These are phyloP conservation scores for Talaromyces sp. DNA, from an alignment of 2,329 filamentous ascomycete genomes.

Conservation along the genomic window DNA sequence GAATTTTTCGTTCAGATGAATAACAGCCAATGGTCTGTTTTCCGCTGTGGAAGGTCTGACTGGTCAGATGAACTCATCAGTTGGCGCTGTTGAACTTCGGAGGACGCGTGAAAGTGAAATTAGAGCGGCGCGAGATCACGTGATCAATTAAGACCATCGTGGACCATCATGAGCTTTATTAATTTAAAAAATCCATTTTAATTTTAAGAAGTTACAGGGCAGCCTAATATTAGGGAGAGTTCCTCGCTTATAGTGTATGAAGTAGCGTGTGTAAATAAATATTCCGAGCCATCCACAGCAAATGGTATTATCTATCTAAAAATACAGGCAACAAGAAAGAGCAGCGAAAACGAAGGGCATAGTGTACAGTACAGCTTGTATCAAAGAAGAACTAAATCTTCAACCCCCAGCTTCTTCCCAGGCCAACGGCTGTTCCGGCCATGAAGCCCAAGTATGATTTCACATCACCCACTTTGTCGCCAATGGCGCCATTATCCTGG, in stretches of 20 bases:
- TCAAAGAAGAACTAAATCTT: slow-evolving; percentile 55
- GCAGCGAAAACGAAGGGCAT: not conserved
- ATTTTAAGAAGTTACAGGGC: not conserved
- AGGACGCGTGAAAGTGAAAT: slow-evolving; percentile 13
- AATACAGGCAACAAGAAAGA: not conserved
- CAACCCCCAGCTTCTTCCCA: slow-evolving; percentile 81
- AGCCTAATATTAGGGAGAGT: not conserved
- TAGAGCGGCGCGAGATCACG: slow-evolving; percentile 18
- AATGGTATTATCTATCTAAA: not conserved
- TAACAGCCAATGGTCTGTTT: not conserved
- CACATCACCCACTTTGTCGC: slow-evolving; percentile 58
- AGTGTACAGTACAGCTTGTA: not conserved
- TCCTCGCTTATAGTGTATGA: not conserved
- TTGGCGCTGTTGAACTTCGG: not conserved
- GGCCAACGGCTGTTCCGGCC: slow-evolving; percentile 68
- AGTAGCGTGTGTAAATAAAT: not conserved
- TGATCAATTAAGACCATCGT: slow-evolving; percentile 12
- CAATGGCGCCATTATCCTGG: slow-evolving; percentile 61
- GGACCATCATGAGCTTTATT: not conserved
- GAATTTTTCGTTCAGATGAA: not conserved
- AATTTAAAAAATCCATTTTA: not conserved
- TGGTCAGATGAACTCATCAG: not conserved
- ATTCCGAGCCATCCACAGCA: not conserved
- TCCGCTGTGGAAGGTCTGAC: not conserved
- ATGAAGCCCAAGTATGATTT: slow-evolving; percentile 81